Evolutionary conservation across 2,329 filamentous ascomycete species (phyloP).

Genomic region (Cadophora sp.): DNA sequence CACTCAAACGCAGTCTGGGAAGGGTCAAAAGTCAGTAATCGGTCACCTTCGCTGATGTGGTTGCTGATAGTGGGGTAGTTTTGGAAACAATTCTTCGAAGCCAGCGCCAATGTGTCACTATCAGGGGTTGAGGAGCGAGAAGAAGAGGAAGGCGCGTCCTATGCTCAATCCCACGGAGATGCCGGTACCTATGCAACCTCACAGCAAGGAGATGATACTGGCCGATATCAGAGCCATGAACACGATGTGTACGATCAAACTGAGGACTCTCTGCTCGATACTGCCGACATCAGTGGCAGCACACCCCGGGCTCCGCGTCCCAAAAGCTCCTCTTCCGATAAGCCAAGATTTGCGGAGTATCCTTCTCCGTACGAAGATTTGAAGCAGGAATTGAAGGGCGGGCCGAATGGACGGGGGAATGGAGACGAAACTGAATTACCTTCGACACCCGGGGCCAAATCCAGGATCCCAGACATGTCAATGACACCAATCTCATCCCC

Average conservation of each 20-base stretch:
- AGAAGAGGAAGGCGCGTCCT: constrained; percentile 56
- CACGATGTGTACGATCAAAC: constrained; percentile 42
- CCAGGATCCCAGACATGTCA: constrained; percentile 65
- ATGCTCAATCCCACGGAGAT: constrained; percentile 42
- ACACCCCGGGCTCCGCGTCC: constrained; percentile 67
- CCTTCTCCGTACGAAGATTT: constrained; percentile 80
- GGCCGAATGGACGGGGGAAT: constrained; percentile 47
- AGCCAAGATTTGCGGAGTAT: constrained; percentile 66
- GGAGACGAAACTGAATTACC: constrained; percentile 50
- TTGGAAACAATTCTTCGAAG: constrained; percentile 99
- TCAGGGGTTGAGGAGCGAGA: constrained; percentile 90
- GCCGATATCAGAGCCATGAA: constrained; percentile 39
- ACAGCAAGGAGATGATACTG: constrained; percentile 45
- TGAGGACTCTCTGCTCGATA: constrained; percentile 74
- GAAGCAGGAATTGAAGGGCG: constrained; percentile 66
- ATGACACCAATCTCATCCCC: constrained; percentile 67
- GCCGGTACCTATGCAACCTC: constrained; percentile 45
- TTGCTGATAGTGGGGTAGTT: constrained; percentile 63
- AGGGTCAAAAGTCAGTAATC: constrained; percentile 76
- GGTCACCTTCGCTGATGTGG: constrained; percentile 11
- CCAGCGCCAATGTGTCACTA: constrained; percentile 94
- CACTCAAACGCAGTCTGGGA: constrained; percentile 96
- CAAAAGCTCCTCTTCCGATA: constrained; percentile 51
- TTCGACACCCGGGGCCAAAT: constrained; percentile 45
- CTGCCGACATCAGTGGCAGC: constrained; percentile 66